Conservation (phyloP, 2,329 filamentous ascomycete species). For the Fusarium sarcochroum region DNA sequence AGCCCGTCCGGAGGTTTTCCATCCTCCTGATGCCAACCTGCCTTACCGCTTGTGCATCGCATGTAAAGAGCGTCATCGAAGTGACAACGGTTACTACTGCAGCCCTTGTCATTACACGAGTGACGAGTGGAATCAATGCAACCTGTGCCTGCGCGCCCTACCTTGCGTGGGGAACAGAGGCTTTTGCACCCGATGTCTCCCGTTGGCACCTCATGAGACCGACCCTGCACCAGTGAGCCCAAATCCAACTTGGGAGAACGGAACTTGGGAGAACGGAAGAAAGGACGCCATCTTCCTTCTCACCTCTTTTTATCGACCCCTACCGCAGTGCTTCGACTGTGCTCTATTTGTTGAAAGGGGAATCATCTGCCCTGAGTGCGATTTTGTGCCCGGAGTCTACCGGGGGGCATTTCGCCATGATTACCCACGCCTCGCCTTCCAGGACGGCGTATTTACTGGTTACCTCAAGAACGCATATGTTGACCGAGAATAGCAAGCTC, state of each 20-base stretch:
- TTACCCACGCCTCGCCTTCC: neutral
- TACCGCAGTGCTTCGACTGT: neutral
- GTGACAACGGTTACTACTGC: neutral
- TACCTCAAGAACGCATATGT: neutral
- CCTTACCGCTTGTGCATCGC: slow-evolving; percentile 7
- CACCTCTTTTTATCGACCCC: neutral
- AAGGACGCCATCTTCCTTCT: slow-evolving; percentile 7
- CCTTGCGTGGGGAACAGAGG: slow-evolving; percentile 1
- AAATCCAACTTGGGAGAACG: no score
- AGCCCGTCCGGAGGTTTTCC: neutral
- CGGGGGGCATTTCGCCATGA: neutral
- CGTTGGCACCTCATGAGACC: neutral
- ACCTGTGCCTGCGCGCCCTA: slow-evolving; percentile 5
- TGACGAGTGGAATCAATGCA: slow-evolving; percentile 4
- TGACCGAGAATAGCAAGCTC: neutral
- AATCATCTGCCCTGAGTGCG: neutral
- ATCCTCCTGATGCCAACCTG: neutral
- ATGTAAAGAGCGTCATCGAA: neutral
- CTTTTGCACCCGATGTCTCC: slow-evolving; percentile 17
- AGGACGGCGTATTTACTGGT: neutral
- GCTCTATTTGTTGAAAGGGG: neutral
- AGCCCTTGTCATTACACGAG: neutral
- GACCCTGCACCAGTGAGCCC: no score
- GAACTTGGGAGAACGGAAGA: neutral
- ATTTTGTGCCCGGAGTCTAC: neutral